Percentiles rank a stretch among this genome's conserved stretches.
Evolutionary conservation across 129 eudicot genomes (phyloP).

Genomic region (Oenanthe sinensis): DNA sequence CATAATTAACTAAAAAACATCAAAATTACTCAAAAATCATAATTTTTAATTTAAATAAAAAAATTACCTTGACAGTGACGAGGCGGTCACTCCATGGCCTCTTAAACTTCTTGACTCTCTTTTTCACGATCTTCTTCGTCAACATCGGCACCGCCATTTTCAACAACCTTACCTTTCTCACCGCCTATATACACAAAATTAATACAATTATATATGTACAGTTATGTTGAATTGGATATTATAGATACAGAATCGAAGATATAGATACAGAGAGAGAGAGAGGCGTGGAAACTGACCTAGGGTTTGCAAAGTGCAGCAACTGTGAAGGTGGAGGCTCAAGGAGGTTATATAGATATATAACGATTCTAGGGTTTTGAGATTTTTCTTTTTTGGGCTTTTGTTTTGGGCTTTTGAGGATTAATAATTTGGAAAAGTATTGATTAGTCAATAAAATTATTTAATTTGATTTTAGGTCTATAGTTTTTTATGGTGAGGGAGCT

Average conservation of each 20-base stretch:
- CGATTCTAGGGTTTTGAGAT: not conserved
- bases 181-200: not conserved
- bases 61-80: slow-evolving; percentile 58
- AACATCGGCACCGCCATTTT: slow-evolving; percentile 74
- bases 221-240: no score
- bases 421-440: no score
- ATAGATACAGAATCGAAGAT: no score
- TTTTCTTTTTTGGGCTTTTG: not conserved
- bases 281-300: not conserved
- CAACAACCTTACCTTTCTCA: not conserved
- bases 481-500: no score
- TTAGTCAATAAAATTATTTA: no score
- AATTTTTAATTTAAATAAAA: not conserved
- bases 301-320: not conserved
- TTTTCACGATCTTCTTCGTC: slow-evolving; percentile 78
- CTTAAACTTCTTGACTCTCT: slow-evolving; percentile 84
- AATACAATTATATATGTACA: no score
- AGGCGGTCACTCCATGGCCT: slow-evolving; percentile 73
- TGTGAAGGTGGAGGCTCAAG: not conserved
- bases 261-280: not conserved
- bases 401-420: not conserved
- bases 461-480: no score
- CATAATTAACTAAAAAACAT: not conserved
- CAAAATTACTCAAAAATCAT: no score
- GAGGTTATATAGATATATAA: not conserved